Conservation (phyloP, 306 rosid genomes). For the Trifolium repens region DNA sequence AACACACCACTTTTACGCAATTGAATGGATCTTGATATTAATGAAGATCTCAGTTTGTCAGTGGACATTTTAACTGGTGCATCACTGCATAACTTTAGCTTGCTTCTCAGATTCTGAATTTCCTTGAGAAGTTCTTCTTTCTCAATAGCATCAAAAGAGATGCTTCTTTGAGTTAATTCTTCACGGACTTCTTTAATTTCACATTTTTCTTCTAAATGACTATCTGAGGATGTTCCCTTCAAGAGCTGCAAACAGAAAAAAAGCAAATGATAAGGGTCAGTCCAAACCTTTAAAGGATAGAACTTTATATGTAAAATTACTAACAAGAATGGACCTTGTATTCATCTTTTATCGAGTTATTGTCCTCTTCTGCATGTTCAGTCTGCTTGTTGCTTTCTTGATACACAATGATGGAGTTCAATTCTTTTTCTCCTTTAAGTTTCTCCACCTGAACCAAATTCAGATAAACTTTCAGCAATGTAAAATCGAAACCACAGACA, state of each 20-base stretch:
- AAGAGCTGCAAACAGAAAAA: conserved; percentile 50
- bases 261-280: conserved; percentile 39
- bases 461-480: conserved; percentile 26
- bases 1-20: conserved; percentile 59
- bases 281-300: conserved; percentile 20
- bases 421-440: conserved; percentile 53
- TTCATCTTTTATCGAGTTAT: conserved; percentile 39
- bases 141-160: conserved; percentile 63
- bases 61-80: conserved; percentile 65
- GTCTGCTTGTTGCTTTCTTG: conserved; percentile 51
- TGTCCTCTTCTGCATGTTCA: conserved; percentile 39
- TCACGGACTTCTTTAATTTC: conserved; percentile 78
- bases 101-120: conserved; percentile 73
- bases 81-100: conserved; percentile 61
- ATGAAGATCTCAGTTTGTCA: conserved; percentile 80
- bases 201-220: conserved; percentile 61
- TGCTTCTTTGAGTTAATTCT: conserved; percentile 44
- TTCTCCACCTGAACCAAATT: conserved; percentile 59
- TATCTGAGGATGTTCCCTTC: conserved; percentile 40
- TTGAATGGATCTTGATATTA: conserved; percentile 78
- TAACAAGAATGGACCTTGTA: conserved; percentile 43
- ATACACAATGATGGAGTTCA: conserved; percentile 41
- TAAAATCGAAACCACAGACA: conserved; percentile 26
- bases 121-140: conserved; percentile 91
- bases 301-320: conserved; percentile 27